Evolutionary conservation across 2,329 filamentous ascomycete species (phyloP), one percentile per base, ranked within the genome.

Genomic region (Helminthosporium solani): DNA sequence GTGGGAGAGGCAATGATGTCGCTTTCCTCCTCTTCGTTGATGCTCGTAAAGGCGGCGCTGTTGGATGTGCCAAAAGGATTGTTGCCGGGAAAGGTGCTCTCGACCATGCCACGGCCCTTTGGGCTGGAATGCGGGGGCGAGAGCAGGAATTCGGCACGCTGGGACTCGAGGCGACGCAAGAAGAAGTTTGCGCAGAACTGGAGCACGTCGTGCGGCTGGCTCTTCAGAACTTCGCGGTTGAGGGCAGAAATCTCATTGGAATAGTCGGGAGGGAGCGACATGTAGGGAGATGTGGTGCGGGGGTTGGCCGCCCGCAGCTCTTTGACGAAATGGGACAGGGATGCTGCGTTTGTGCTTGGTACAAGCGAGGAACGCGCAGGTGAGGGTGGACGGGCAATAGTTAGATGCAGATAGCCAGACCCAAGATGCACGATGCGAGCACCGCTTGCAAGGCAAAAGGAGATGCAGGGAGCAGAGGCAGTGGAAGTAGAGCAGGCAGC

Each of bases 11-110:
- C 83, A 64, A 91, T 79, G 52, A 76, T 77, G 64, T 91, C 88
- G 64, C 82, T 84, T 68, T 92, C 88, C 42, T 95, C 90, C 63
- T 95, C 90, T 72, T 95, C 90, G 49, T 80, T 75, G 47, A 92
- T 84, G 51, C 88, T 82, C 52, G 79, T 79, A 71, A 81, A 81
- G 58, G 69, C 68, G 47, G 57, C 59, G 57, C 63, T 69, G 57
- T 69, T 67, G 38, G 66, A 62, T 34, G 66, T 67, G 59, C 86
- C 85, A 61, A 91, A 91, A 28, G 88, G 88, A 71, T 91, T 94
- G 70, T 76, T 78, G 70, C 88, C 90, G 47, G 86, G 87, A 72
- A 95, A 94, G 61, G 77, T 83, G 63, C 80, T 84, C 68, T 84
- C 83, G 57, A 89, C 84, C 87, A 91, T 90, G 57, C 57, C 70